Evolutionary conservation across 805 yeast species (phyloP).

Genomic region (Metschnikowia chrysomelidarum): DNA sequence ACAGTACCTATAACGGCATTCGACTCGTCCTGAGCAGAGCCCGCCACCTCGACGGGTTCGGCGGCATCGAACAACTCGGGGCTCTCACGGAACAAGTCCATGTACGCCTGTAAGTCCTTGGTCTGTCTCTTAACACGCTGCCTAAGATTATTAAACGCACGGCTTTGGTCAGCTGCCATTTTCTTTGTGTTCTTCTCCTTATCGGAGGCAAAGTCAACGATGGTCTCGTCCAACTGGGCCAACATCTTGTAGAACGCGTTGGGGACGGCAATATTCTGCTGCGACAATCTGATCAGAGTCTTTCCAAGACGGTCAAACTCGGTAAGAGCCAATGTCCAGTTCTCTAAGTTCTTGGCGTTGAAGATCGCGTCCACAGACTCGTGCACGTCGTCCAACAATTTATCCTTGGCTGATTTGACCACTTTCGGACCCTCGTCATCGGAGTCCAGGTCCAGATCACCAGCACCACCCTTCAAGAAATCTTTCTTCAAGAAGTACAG

Average conservation of each 20-base stretch:
- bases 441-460: conserved; percentile 42
- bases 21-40: conserved; percentile 28
- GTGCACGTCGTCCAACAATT: conserved; percentile 83
- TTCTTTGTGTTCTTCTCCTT: conserved; percentile 63
- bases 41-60: conserved; percentile 38
- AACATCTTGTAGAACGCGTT: conserved; percentile 64
- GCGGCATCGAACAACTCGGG: conserved; percentile 75
- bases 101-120: conserved; percentile 62
- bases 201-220: conserved; percentile 47
- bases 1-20: conserved; percentile 31
- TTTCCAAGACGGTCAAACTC: conserved; percentile 81
- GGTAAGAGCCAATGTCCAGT: conserved; percentile 72
- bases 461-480: conserved; percentile 41
- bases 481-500: conserved; percentile 54
- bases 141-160: conserved; percentile 81
- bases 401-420: conserved; percentile 91
- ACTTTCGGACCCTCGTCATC: conserved; percentile 78
- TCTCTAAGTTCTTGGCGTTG: conserved; percentile 62
- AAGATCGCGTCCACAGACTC: conserved; percentile 64
- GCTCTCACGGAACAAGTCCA: conserved; percentile 59
- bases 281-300: conserved; percentile 62
- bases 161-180: conserved; percentile 77
- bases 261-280: conserved; percentile 77
- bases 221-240: conserved; percentile 68
- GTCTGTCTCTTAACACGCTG: conserved; percentile 83